Conservation (phyloP, 2,329 filamentous ascomycete genomes). For the Monilinia laxa region DNA sequence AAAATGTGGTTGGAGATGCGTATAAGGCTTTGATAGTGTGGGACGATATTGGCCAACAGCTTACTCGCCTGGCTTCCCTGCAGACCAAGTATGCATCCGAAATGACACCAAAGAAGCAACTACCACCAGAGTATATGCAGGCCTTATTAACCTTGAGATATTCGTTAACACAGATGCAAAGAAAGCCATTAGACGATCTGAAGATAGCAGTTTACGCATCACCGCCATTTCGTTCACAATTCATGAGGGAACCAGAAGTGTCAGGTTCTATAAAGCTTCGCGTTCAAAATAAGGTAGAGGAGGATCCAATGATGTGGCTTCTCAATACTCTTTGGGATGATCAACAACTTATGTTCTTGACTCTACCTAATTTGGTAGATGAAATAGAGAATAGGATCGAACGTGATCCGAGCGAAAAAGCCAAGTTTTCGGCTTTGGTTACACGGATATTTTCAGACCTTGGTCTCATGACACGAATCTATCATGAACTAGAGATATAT, state of each 20-base stretch:
- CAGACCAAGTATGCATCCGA: constrained; percentile 39
- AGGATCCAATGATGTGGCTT: constrained; percentile 1
- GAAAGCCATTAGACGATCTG: not conserved
- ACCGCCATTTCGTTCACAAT: not conserved
- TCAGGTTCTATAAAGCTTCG: not conserved
- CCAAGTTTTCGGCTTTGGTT: constrained; percentile 29
- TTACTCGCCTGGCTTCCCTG: constrained; percentile 35
- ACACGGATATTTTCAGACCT: constrained; percentile 26
- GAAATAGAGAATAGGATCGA: constrained; percentile 28
- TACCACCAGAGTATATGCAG: constrained; percentile 45
- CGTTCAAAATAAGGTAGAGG: not conserved
- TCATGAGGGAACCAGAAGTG: not conserved
- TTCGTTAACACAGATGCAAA: constrained; percentile 40
- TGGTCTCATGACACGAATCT: constrained; percentile 26
- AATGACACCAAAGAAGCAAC: constrained; percentile 39
- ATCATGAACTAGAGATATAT: constrained; percentile 30
- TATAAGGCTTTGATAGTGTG: constrained; percentile 32
- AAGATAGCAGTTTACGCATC: not conserved
- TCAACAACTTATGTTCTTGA: not conserved
- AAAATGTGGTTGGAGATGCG: constrained; percentile 39
- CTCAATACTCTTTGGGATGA: not conserved
- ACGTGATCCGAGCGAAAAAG: constrained; percentile 27
- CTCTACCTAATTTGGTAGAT: constrained; percentile 29
- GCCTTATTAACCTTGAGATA: constrained; percentile 45
- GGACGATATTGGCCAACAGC: constrained; percentile 30